Percentiles rank a stretch among this genome's conserved stretches.
Conservation (phyloP, 768 basidiomycete genomes). For the Trametes sanguinea region DNA sequence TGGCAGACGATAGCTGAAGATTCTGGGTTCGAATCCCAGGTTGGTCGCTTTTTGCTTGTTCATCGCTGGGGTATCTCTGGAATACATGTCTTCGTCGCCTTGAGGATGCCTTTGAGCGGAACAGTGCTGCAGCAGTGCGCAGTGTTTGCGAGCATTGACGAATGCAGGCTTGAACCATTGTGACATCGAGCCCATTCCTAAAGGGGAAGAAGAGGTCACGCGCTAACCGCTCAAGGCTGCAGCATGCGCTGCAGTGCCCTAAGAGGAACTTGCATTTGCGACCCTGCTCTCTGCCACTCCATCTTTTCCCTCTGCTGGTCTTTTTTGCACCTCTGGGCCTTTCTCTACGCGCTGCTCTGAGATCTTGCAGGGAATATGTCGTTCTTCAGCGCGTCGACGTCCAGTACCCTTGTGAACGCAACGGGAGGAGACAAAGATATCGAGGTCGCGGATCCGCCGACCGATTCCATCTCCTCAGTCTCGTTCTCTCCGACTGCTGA, state of each 20-base stretch:
- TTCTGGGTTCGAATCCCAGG: constrained; percentile 67
- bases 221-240: not conserved
- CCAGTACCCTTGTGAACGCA: constrained; percentile 39
- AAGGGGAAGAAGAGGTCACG: constrained; percentile 24
- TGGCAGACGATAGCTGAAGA: constrained; percentile 45
- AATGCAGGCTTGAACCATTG: not conserved
- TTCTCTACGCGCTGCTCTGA: too few relatives aligned
- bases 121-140: too few relatives aligned
- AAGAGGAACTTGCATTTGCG: too few relatives aligned
- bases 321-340: too few relatives aligned
- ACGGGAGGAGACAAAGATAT: constrained; percentile 67
- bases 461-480: constrained; percentile 85
- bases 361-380: constrained; percentile 35
- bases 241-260: too few relatives aligned
- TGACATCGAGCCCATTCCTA: constrained; percentile 24
- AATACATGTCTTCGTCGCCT: too few relatives aligned
- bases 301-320: too few relatives aligned
- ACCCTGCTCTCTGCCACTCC: too few relatives aligned
- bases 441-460: constrained; percentile 77
- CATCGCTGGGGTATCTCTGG: too few relatives aligned
- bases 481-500: constrained; percentile 85
- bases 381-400: constrained; percentile 42
- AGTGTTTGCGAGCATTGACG: too few relatives aligned
- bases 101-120: too few relatives aligned
- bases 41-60: constrained; percentile 46